Base-by-base conservation (phyloP, 2,329 filamentous ascomycete genomes). In the Apiospora phragmitis region DNA sequence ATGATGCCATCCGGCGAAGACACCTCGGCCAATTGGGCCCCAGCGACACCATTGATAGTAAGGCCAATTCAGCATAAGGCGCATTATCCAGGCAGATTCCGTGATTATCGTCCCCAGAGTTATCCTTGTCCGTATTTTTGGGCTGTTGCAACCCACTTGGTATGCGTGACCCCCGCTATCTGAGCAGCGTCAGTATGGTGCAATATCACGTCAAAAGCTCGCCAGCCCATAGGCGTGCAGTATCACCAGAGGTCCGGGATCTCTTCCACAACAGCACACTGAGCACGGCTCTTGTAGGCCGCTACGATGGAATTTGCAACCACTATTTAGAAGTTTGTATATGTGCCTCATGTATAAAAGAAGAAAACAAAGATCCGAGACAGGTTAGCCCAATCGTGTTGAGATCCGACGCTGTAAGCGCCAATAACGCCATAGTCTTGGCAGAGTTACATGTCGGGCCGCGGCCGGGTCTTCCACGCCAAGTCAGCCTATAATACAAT, bases 171-270 rank as follows among this genome's bases (percentile, higher is more conserved):
- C 55, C 55, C 55, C 65, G 65, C 65, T 68, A 49, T 68, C 67
- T 29, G 21, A 18, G 24, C 67, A 21, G 67, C 45, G 62, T 62
- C 47, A 67, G 68, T 68, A 71, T 71, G 70, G 68, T 71, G 70
- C 70, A 67, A 71, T 71, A 71, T 71, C 68, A 69, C 70, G 70
- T 69, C 70, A 71, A 71, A 51, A 35, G 51, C 32, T 14, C 11
- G 35, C 43, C 35, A 38, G 67, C 67, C 67, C 55, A 68, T 68
- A 18, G 35, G 41, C 45, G 65, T 16, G 16, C 9, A 29, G 65
- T 18, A 67, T 14, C 18, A 38, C 18, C 29, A 62, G 8, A 14
- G 21, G 14, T 38, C 16, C 32, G 55, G 55, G 32, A 62, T 18
- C 29, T 62, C 55, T n/a, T n/a, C 55, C 55, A 11, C 55, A 9